Percentiles rank a stretch among this genome's conserved stretches.
phyloP scores from a whole-genome alignment of 768 basidiomycete species.

The Tremella fuciformis region DNA sequence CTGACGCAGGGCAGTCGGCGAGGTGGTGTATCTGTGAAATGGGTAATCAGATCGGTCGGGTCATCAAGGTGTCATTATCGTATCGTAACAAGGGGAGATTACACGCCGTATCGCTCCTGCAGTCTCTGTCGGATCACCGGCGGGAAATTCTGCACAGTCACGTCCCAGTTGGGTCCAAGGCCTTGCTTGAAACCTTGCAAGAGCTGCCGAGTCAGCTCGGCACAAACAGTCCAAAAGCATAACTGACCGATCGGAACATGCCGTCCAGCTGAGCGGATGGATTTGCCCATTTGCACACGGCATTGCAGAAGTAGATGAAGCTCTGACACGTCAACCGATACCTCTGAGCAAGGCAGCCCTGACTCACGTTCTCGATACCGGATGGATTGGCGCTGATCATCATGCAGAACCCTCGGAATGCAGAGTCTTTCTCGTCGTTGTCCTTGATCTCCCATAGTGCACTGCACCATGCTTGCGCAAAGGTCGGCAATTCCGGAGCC shows the following conservation, averaged over 20 bases:
- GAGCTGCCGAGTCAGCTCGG: constrained; percentile 55
- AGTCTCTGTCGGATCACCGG: constrained; percentile 84
- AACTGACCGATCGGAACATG: constrained; percentile 74
- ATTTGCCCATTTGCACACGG: constrained; percentile 89
- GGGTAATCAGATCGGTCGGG: no score
- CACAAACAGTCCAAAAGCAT: not conserved
- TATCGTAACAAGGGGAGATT: not conserved
- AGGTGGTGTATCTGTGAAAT: no score
- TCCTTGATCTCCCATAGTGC: constrained; percentile 97
- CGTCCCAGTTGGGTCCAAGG: constrained; percentile 73
- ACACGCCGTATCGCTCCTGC: constrained; percentile 81
- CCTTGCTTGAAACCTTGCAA: constrained; percentile 86
- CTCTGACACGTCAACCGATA: constrained; percentile 59
- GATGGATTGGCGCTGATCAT: constrained; percentile 91
- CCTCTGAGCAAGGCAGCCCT: not conserved
- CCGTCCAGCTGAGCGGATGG: constrained; percentile 86
- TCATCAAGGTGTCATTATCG: no score
- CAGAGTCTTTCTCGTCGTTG: constrained; percentile 99
- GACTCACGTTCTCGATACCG: constrained; percentile 81
- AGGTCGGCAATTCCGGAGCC: constrained; percentile 81
- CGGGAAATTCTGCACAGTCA: constrained; percentile 78
- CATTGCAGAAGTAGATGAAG: constrained; percentile 96
- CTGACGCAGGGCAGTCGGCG: no score
- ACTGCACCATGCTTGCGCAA: constrained; percentile 95
- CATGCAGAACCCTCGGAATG: constrained; percentile 94